A percentile compares a stretch with the other conserved stretches of the same genome.
These are phyloP conservation scores for Rhodosporidiobolus sp. DNA, from an alignment of 768 basidiomycete genomes.

Conservation along the genomic window DNA sequence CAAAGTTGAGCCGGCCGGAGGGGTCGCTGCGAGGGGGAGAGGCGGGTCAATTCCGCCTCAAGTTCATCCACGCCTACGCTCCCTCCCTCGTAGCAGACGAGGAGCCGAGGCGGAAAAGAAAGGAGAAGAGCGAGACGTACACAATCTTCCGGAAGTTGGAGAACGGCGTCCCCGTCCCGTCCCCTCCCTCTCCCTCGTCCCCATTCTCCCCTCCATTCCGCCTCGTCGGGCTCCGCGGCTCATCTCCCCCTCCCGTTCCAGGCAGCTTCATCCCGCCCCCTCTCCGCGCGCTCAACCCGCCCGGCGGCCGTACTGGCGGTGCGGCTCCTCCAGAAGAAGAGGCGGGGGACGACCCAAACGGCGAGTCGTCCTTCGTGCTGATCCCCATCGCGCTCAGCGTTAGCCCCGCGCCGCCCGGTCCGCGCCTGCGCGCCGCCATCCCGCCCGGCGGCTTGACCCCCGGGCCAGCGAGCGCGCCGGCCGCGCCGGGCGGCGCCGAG, in stretches of 20 bases:
- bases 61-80: background rate
- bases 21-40: conserved; percentile 65
- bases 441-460: conserved; percentile 47
- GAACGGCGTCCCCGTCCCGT: conserved; percentile 65
- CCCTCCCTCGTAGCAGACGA: background rate
- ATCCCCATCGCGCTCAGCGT: conserved; percentile 22
- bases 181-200: conserved; percentile 57
- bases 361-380: background rate
- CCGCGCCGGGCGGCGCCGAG: conserved; percentile 27
- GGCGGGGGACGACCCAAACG: background rate
- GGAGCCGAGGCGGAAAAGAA: conserved; percentile 7
- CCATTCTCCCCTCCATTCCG: conserved; percentile 57
- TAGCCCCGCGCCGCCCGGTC: conserved; percentile 21
- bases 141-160: conserved; percentile 90
- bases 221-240: too few species aligned
- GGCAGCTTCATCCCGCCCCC: conserved; percentile 54
- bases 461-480: conserved; percentile 53
- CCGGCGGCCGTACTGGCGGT: background rate
- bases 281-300: conserved; percentile 21
- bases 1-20: conserved; percentile 90
- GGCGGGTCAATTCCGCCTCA: too few species aligned
- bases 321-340: background rate
- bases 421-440: conserved; percentile 51
- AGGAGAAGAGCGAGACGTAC: conserved; percentile 56
- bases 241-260: conserved; percentile 53